Evolutionary conservation across 2,329 filamentous ascomycete genomes (phyloP).

Genomic region (Parascedosporium putredinis): DNA sequence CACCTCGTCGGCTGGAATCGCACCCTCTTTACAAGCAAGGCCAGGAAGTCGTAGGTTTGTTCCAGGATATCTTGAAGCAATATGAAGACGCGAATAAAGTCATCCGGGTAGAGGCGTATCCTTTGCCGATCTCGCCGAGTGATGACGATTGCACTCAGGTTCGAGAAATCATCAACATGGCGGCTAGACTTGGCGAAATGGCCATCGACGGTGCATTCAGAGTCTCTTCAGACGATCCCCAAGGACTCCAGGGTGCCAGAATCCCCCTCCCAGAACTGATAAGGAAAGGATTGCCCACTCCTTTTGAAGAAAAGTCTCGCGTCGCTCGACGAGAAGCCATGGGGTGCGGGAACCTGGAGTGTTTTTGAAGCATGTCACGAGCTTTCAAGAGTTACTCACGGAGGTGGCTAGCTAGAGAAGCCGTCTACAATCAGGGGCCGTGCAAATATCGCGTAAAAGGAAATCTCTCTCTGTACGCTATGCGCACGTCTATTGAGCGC

Average conservation of each 20-base stretch:
- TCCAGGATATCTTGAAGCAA: constrained; percentile 6
- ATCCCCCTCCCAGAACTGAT: not conserved
- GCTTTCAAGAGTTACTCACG: not conserved
- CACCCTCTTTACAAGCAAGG: constrained; percentile 5
- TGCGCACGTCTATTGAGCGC: too few relatives aligned
- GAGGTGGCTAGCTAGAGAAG: too few relatives aligned
- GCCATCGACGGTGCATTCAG: constrained; percentile 8
- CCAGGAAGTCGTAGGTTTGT: not conserved
- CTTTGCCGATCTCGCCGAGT: constrained; percentile 4
- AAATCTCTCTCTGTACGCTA: too few relatives aligned
- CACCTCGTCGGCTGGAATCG: not conserved
- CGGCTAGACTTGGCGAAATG: constrained; percentile 9
- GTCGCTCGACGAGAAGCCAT: constrained; percentile 8
- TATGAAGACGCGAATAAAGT: constrained; percentile 8
- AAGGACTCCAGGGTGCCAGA: not conserved
- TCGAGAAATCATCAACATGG: constrained; percentile 10
- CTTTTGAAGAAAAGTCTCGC: constrained; percentile 11
- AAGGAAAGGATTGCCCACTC: constrained; percentile 5
- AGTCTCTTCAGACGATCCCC: not conserved
- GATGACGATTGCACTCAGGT: constrained; percentile 10
- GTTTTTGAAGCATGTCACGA: constrained; percentile 10
- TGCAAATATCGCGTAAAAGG: too few relatives aligned
- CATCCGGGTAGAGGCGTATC: constrained; percentile 1
- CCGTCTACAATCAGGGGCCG: too few relatives aligned
- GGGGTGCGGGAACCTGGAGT: constrained; percentile 11